Evolutionary conservation across 306 rosid species (phyloP).

Genomic region (Calophaca sinica): DNA sequence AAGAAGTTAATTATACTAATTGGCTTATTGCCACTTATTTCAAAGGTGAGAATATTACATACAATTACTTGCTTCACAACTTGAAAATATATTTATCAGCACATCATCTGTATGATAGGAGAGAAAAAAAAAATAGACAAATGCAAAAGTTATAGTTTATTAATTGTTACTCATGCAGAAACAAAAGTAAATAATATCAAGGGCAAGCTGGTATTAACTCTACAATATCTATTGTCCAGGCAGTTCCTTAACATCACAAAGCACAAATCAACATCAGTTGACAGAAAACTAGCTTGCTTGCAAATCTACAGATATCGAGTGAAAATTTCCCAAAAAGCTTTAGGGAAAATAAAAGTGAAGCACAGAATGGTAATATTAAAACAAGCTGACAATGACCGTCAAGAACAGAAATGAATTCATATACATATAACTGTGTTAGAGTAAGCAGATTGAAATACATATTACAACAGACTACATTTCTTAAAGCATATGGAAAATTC

Average conservation of each 20-base stretch:
- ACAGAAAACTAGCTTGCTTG: constrained; percentile 24
- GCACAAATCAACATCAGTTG: constrained; percentile 8
- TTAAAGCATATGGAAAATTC: constrained; percentile 20
- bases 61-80: constrained; percentile 30
- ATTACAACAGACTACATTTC: constrained; percentile 27
- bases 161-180: constrained; percentile 2
- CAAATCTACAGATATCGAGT: no score
- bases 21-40: constrained; percentile 37
- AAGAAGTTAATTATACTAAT: constrained; percentile 26
- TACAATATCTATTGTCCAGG: neutral
- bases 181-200: neutral
- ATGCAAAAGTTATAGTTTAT: neutral
- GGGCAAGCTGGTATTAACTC: neutral
- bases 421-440: neutral
- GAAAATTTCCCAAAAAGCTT: neutral
- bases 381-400: constrained; percentile 1
- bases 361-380: constrained; percentile 5
- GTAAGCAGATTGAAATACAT: constrained; percentile 29
- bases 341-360: constrained; percentile 9
- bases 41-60: constrained; percentile 13
- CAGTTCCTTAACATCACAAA: constrained; percentile 20
- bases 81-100: constrained; percentile 10
- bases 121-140: neutral
- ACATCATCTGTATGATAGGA: neutral
- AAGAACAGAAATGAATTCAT: constrained; percentile 32